Percentiles rank a stretch among this genome's conserved stretches.
phyloP scores from a whole-genome alignment of 805 yeast species.

The Priceomyces castillae region DNA sequence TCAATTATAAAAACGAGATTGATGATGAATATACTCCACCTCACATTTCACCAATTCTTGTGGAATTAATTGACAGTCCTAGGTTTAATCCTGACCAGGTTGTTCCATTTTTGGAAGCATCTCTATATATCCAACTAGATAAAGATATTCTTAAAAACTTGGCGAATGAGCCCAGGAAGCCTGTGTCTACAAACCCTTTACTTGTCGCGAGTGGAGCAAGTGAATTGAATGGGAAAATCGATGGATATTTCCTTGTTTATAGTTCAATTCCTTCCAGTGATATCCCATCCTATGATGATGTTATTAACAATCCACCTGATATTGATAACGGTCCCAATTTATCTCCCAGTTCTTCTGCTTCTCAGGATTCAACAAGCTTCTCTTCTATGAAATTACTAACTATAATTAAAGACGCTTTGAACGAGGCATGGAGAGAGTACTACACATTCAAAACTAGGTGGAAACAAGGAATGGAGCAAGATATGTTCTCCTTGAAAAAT shows the following conservation, averaged over 20 bases:
- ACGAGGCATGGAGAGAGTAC: conserved; percentile 75
- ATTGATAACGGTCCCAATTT: background rate
- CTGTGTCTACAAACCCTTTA: conserved; percentile 63
- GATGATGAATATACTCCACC: conserved; percentile 38
- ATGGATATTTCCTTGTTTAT: conserved; percentile 70
- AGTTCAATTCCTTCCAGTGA: conserved; percentile 61
- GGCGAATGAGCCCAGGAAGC: conserved; percentile 59
- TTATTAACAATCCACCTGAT: conserved; percentile 2
- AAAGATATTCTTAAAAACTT: conserved; percentile 57
- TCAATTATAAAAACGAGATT: conserved; percentile 9
- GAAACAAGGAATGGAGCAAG: conserved; percentile 66
- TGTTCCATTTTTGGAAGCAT: conserved; percentile 75
- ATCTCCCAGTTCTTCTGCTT: conserved; percentile 9
- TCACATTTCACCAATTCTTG: conserved; percentile 53
- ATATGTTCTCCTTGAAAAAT: conserved; percentile 57
- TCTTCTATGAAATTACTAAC: conserved; percentile 24
- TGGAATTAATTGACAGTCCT: conserved; percentile 75
- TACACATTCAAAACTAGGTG: conserved; percentile 52
- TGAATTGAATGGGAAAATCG: conserved; percentile 71
- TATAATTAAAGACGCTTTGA: conserved; percentile 53
- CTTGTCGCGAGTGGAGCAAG: conserved; percentile 78
- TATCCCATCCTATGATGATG: conserved; percentile 57
- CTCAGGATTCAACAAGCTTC: conserved; percentile 13
- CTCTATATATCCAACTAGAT: conserved; percentile 60
- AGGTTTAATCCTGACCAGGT: conserved; percentile 62